phyloP scores from a whole-genome alignment of 139 green algal species.

The Coelastrella sp. region DNA sequence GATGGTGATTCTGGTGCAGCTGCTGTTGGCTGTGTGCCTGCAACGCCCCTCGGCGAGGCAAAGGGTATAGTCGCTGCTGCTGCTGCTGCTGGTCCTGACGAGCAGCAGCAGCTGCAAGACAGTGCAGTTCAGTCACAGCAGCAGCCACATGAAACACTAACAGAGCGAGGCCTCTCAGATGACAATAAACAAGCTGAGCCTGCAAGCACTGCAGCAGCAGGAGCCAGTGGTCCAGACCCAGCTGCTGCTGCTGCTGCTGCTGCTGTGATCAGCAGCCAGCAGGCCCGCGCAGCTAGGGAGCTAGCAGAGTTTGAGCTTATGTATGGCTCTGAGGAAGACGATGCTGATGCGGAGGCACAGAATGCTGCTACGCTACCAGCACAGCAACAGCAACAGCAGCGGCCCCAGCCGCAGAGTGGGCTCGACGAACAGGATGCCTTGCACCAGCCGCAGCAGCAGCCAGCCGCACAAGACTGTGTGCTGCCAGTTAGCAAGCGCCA shows the following conservation, averaged over 20 bases:
- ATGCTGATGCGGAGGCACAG: background rate
- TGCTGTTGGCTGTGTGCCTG: background rate
- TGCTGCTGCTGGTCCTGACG: background rate
- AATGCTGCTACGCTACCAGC: background rate
- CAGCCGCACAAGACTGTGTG: background rate
- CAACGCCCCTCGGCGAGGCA: background rate
- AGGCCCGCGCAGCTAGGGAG: constrained; percentile 9
- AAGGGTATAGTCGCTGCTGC: background rate
- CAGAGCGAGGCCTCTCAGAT: background rate
- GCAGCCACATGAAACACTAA: background rate
- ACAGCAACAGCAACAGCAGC: constrained; percentile 12
- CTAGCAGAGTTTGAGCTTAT: constrained; percentile 28
- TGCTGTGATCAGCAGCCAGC: background rate
- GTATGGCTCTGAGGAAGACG: constrained; percentile 21
- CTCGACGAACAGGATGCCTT: background rate
- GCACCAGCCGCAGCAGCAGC: constrained; percentile 29
- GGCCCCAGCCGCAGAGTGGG: background rate
- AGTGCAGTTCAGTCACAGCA: background rate
- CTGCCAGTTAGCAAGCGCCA: constrained; percentile 9
- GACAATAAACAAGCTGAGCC: background rate
- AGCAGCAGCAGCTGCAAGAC: background rate
- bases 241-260: too few relatives aligned
- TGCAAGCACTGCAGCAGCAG: background rate
- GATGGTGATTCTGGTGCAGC: background rate
- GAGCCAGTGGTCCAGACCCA: background rate